These are phyloP conservation scores for Nelumbo lutea DNA, from an alignment of 164 flowering plant genomes.

Conservation along the genomic window DNA sequence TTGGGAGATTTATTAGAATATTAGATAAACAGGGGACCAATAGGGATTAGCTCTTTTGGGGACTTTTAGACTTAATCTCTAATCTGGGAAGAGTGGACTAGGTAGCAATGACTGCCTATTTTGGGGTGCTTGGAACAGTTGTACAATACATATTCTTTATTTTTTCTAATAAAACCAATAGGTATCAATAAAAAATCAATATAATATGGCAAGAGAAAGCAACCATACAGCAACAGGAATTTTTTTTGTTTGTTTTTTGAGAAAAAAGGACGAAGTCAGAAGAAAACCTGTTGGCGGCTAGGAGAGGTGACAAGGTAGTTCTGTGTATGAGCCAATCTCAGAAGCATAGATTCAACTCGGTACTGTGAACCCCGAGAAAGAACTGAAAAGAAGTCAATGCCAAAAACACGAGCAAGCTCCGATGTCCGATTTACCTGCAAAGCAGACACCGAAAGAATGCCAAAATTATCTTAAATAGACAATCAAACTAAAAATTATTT, in stretches of 20 bases:
- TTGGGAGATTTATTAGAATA: no score
- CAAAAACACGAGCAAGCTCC: slow-evolving; percentile 99
- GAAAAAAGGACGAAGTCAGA: background rate
- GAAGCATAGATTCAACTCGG: slow-evolving; percentile 96
- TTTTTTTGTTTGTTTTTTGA: background rate
- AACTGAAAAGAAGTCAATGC: slow-evolving; percentile 97
- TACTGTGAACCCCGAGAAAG: slow-evolving; percentile 97
- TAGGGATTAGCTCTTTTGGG: no score
- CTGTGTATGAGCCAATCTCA: slow-evolving; percentile 90
- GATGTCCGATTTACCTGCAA: slow-evolving; percentile 90
- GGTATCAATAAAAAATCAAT: background rate
- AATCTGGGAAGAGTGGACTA: no score
- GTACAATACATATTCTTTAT: no score
- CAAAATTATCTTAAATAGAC: no score
- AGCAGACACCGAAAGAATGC: background rate
- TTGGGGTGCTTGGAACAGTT: no score
- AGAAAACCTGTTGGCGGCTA: slow-evolving; percentile 69
- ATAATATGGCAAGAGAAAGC: background rate
- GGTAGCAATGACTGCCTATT: no score
- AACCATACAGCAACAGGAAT: background rate
- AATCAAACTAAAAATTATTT: no score
- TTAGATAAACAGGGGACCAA: no score
- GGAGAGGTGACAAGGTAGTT: slow-evolving; percentile 92
- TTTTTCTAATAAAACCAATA: background rate
- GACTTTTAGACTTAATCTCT: no score